Conservation (phyloP, 2,329 filamentous ascomycete genomes). For the Cyanodermella asteris region DNA sequence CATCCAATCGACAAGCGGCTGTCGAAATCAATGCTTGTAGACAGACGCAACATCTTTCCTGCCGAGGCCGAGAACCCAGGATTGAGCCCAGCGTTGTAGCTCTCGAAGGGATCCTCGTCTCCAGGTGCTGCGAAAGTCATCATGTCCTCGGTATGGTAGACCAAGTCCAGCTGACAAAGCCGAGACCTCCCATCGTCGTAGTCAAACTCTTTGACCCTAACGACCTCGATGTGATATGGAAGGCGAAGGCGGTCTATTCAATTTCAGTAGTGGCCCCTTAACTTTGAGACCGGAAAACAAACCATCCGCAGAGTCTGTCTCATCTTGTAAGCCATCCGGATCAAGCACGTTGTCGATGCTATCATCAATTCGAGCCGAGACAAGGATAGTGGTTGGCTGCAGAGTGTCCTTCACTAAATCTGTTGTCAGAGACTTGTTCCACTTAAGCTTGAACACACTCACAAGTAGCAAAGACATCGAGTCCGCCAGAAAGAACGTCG, state of each 20-base stretch:
- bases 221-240: constrained; percentile 42
- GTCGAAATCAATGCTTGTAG: constrained; percentile 50
- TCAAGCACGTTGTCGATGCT: constrained; percentile 18
- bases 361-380: constrained; percentile 34
- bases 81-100: constrained; percentile 17
- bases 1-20: constrained; percentile 59
- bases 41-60: constrained; percentile 44
- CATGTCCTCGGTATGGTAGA: constrained; percentile 22
- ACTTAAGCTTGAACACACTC: constrained; percentile 5
- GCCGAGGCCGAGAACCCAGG: constrained; percentile 32
- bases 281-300: no score
- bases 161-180: constrained; percentile 36
- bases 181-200: constrained; percentile 44
- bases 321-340: constrained; percentile 18
- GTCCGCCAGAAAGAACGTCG: constrained; percentile 47
- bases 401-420: constrained; percentile 36
- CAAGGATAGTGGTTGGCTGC: constrained; percentile 37
- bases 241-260: no score
- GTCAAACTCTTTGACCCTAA: constrained; percentile 51
- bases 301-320: no score
- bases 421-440: constrained; percentile 15
- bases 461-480: constrained; percentile 43
- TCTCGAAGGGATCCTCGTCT: constrained; percentile 24
- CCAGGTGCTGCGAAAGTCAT: constrained; percentile 41
- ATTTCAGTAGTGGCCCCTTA: no score